Evolutionary conservation across 305 asterid species (phyloP), one percentile per base, ranked within the genome.

Genomic region (Solanum hybrid): DNA sequence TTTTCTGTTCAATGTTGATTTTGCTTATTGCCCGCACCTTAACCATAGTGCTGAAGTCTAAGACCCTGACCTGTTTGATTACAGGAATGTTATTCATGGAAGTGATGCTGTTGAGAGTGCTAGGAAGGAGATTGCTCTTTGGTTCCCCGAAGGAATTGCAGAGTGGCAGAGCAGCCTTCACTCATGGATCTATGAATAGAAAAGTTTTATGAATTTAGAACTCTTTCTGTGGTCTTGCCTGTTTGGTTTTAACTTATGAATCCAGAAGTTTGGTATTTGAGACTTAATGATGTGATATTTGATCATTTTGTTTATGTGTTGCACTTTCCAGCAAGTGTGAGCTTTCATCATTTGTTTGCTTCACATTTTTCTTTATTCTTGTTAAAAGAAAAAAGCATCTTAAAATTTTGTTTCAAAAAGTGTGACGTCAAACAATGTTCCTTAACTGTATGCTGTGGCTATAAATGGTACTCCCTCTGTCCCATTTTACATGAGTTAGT

Each of bases 31-130:
- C 13, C 32, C 4, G 0, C 7, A 37, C 10, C 17, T 87, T 73
- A 41, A 36, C 20, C 36, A n/a, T 24, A 41, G 20, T 68, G 65
- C 73, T 87, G 36, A 87, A 10, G 51, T n/a, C 37, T 27, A 38
- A 70, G 36, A 26, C 72, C 72, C 15, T 1, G 1, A 29, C 7
- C 29, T 33, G 37, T 72, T 88, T 82, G 65, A 24, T 83, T 91
- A 92, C 93, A 97, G 99, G 96, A 97, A 96, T 37, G 95, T 97
- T 51, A 97, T 97, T 91, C 98, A 97, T 27, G 97, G 99, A 12
- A 96, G 99, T 87, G 98, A 97, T 90, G 94, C 97, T 2, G 99
- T 97, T 36, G 98, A 95, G 96, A 97, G 98, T 79, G 98, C 93
- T 15, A 94, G 93, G 90, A 97, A 97, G 92, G 99, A 96, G 92